Evolutionary conservation across 441 rosid species (phyloP).

Genomic region (Geranium incanum): DNA sequence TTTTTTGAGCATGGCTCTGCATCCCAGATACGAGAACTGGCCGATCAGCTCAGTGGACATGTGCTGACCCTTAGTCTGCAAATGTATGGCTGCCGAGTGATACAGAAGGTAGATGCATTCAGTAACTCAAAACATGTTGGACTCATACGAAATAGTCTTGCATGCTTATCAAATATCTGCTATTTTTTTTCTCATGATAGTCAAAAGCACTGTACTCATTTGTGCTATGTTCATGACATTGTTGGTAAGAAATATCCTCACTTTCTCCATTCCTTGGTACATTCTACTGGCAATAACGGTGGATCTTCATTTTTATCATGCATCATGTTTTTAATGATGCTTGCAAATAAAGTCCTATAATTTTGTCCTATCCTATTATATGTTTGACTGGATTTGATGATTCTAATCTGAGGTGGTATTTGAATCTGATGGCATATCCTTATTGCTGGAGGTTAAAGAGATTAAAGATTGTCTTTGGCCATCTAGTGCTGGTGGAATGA

Average conservation of each 20-base stretch:
- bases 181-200: neutral
- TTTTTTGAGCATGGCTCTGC: conserved; percentile 78
- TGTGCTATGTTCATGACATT: neutral
- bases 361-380: neutral
- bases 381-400: neutral
- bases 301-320: neutral
- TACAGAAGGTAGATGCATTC: conserved; percentile 50
- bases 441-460: neutral
- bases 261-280: neutral
- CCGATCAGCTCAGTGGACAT: conserved; percentile 65
- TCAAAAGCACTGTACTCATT: neutral
- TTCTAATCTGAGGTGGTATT: too few relatives aligned
- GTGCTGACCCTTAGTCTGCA: conserved; percentile 72
- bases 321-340: neutral
- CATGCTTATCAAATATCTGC: neutral
- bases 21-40: conserved; percentile 57
- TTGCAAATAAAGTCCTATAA: too few relatives aligned
- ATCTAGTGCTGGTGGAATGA: neutral
- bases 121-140: neutral
- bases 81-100: conserved; percentile 84
- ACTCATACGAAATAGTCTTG: neutral
- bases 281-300: neutral
- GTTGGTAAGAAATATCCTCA: neutral
- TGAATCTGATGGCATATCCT: neutral
- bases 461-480: neutral